Evolutionary conservation across 805 yeast species (phyloP), one percentile per base, ranked within the genome.

Genomic region (Kuraishia ogatae): DNA sequence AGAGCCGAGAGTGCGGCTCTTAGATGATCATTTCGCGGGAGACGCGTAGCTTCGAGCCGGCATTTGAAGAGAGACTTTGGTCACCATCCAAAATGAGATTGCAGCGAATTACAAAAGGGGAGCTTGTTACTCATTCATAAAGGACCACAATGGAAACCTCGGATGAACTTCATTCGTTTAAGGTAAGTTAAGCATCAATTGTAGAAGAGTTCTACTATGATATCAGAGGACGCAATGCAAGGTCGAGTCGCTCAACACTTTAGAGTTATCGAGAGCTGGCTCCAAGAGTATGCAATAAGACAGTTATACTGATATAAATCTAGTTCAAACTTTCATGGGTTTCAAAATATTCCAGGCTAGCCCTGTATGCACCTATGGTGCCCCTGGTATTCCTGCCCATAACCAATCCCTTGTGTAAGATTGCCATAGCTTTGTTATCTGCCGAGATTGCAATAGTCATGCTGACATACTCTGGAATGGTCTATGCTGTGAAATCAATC

Each of bases 371-470:
- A 1, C 19, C 62, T 1, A 23, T 62, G 4, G 26, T 46, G 1
- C 39, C 55, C 8, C 47, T 59, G 8, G n/a, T 65, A 23, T 4
- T 65, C 1, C 47, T 68, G 2, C 60, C 61, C 6, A 56, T 57
- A 2, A 26, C 64, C 13, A 65, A 63, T 52, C 66, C 67, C 3
- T 22, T 69, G 7, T 58, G 61, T 26, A 67, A 64, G 56, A 64
- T 69, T 6, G 57, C 65, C 13, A 22, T 68, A 47, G 72, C 71
- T 1, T 49, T 62, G 17, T 66, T 65, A 54, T 55, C 58, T 6
- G 73, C 70, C 1, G 49, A 65, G 19, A 61, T 60, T 21, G 50
- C 56, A 2, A 57, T 64, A 8, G 51, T 61, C 7, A 50, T 60
- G 6, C 22, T 56, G 1, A 20, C 59, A 6, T 68, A 65, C 51